These are phyloP conservation scores for Saprolegnia parasitica DNA, from an alignment of 352 stramenopile genomes.

Conservation along the genomic window DNA sequence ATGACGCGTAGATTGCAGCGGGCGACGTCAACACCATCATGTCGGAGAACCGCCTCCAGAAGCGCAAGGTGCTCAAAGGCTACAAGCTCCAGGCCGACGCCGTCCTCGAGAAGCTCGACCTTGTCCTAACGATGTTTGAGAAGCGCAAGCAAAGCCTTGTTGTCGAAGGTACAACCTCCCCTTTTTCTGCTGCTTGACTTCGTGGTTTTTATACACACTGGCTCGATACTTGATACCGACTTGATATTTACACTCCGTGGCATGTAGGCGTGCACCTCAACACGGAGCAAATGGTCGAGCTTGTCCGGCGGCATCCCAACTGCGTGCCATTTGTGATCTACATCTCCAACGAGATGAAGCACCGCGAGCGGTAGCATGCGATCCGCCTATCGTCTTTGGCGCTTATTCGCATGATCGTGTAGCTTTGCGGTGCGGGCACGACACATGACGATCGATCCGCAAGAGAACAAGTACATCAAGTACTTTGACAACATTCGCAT, in stretches of 20 bases:
- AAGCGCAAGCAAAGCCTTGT: conserved; percentile 74
- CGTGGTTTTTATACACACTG: no score
- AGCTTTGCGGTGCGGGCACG: conserved; percentile 71
- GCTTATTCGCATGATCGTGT: neutral
- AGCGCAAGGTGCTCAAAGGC: conserved; percentile 72
- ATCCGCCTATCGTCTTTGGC: neutral
- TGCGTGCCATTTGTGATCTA: conserved; percentile 87
- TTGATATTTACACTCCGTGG: no score
- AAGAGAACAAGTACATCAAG: conserved; percentile 89
- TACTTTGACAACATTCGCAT: conserved; percentile 89
- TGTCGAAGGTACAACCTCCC: conserved; percentile 74
- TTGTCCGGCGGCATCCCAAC: conserved; percentile 75
- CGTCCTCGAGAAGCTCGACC: conserved; percentile 79
- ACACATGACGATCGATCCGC: conserved; percentile 85
- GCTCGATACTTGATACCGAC: neutral
- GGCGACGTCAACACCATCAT: conserved; percentile 41
- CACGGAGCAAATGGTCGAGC: conserved; percentile 70
- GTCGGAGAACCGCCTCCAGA: conserved; percentile 68
- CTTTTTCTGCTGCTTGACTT: no score
- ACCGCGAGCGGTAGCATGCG: conserved; percentile 51
- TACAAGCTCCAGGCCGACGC: conserved; percentile 80
- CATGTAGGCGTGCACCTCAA: conserved; percentile 65
- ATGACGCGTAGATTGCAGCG: conserved; percentile 21
- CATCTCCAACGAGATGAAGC: conserved; percentile 86
- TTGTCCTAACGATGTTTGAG: conserved; percentile 83